These are phyloP conservation scores for Symbiodinium natans DNA, from an alignment of 73 alveolate species.

Conservation along the genomic window DNA sequence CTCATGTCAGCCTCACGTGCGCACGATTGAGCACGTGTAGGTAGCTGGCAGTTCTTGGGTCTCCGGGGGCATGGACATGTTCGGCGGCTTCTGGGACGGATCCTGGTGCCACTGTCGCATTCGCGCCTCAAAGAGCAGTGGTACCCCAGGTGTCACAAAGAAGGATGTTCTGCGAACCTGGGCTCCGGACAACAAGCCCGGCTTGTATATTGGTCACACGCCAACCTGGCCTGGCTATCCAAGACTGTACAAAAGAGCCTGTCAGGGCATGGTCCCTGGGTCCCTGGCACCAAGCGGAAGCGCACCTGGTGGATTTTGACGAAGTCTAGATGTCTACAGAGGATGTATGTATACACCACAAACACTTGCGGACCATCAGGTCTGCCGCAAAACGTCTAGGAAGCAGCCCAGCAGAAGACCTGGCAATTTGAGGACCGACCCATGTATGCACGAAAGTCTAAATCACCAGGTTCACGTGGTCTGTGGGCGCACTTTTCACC, in stretches of 20 bases:
- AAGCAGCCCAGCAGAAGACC: slow-evolving; percentile 45
- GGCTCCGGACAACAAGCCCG: neutral
- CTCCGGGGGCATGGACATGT: slow-evolving; percentile 76
- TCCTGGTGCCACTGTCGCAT: slow-evolving; percentile 52
- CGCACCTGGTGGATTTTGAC: too few species aligned
- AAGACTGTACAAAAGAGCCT: too few species aligned
- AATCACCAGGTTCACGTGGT: too few species aligned
- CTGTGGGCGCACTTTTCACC: neutral
- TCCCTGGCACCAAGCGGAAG: slow-evolving; percentile 75
- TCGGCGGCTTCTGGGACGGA: slow-evolving; percentile 32
- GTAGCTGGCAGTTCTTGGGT: slow-evolving; percentile 28
- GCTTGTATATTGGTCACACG: slow-evolving; percentile 70
- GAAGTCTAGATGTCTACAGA: too few species aligned
- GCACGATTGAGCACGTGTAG: neutral
- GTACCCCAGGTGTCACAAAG: neutral
- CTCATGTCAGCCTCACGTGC: neutral
- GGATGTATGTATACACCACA: too few species aligned
- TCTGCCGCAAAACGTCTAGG: slow-evolving; percentile 88
- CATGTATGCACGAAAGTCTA: too few species aligned
- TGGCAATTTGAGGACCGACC: neutral
- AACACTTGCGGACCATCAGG: slow-evolving; percentile 49
- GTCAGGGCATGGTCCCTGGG: too few species aligned
- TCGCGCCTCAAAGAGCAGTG: slow-evolving; percentile 64
- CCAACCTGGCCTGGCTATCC: slow-evolving; percentile 92
- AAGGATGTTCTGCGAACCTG: neutral